Evolutionary conservation across 2,329 filamentous ascomycete species (phyloP).

Genomic region (Paracorniculantispora psalliotae): DNA sequence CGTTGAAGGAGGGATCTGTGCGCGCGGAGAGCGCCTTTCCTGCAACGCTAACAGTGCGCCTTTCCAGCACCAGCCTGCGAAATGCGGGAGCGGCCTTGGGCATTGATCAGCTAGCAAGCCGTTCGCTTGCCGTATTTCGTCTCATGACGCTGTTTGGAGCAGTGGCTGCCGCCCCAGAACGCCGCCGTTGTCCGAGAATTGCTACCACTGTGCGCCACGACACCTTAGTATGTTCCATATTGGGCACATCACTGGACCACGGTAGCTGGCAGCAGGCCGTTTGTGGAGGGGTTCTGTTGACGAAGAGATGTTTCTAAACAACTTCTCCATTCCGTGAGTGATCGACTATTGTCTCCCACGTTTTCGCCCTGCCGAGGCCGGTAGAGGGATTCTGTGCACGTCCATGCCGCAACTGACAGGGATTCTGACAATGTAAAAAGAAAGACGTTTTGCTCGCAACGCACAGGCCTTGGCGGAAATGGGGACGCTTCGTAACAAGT

Average conservation of each 20-base stretch:
- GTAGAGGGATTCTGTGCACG: background rate
- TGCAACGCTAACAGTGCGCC: background rate
- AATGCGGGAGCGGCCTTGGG: constrained; percentile 1
- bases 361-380: background rate
- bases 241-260: background rate
- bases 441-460: background rate
- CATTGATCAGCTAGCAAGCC: background rate
- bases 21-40: background rate
- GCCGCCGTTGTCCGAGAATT: background rate
- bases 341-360: constrained; percentile 1
- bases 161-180: background rate
- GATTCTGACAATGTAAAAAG: background rate
- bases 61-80: background rate
- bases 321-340: background rate
- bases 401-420: background rate
- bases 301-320: background rate
- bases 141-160: constrained; percentile 2
- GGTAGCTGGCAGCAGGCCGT: background rate
- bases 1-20: constrained; percentile 7
- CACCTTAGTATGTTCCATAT: background rate
- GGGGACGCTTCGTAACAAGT: background rate
- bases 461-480: background rate
- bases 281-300: background rate
- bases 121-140: constrained; percentile 3
- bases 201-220: background rate